Base-by-base conservation (phyloP, 371 early-diverging fungal species). In the Apophysomyces variabilis region DNA sequence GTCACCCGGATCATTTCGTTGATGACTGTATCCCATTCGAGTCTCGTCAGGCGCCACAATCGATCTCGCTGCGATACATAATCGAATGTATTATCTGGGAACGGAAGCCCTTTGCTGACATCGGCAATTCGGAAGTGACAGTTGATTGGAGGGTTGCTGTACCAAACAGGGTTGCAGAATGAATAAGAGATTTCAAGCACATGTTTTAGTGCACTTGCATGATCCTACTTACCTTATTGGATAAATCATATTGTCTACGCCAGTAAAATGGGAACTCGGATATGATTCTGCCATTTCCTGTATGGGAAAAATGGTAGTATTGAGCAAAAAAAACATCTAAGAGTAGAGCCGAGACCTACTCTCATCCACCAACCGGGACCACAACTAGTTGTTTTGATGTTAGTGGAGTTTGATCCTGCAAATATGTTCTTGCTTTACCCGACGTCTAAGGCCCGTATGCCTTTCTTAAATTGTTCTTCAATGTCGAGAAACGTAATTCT, bases 201-300 rank as follows among this genome's bases (percentile, higher is more conserved):
- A 37, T 56, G 8, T 54, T 35, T 13, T 46, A 47, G 14, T 36
- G 13, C 36, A n/a, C 12, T 9, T 37, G 16, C 13, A 41, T n/a
- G 36, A 13, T 5, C 5, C 36, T 57, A 60, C 56, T 57, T 71
- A 69, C 77, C 69, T 73, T 21, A 70, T 72, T 44, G 82, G 79
- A 66, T 72, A 78, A 16, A 81, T 69, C 44, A 75, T 68, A 12
- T 56, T 21, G 44, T 81, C 82, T 26, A 64, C 66, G 9, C 79
- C 79, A 8, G 74, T 77, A 67, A 77, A 77, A 57, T 77, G 73
- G 12, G 80, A 80, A 58, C 70, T 73, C 14, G 80, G 82, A 58
- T 73, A 77, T 59, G 61, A 32, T 58, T 58, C 62, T 4, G 77
- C 82, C 74, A 78, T 76, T 21, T 78, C 81, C 75, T 78, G 58